Conservation (phyloP, 148 eudicot species). For the Rhododendron molle region DNA sequence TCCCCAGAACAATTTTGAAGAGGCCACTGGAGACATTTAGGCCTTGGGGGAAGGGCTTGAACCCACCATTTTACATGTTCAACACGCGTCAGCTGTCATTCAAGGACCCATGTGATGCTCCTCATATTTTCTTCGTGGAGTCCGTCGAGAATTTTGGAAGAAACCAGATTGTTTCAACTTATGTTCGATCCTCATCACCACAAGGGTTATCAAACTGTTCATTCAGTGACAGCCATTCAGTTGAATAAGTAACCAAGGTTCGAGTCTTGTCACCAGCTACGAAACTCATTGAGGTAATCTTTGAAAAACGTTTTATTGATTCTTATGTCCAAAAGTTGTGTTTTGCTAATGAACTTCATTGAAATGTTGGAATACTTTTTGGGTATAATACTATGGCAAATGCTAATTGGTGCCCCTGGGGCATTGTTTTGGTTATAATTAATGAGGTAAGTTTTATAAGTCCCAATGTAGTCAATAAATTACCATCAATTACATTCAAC, state of each 20-base stretch:
- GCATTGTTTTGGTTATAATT: too few species aligned
- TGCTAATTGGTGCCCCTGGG: too few species aligned
- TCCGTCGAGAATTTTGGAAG: not conserved
- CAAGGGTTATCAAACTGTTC: conserved; percentile 7
- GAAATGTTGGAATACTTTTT: too few species aligned
- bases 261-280: conserved; percentile 17
- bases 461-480: too few species aligned
- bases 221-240: conserved; percentile 6
- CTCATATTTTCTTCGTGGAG: conserved; percentile 23
- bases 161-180: conserved; percentile 6
- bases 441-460: too few species aligned
- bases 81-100: conserved; percentile 7
- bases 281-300: conserved; percentile 16
- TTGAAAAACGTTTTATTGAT: not conserved
- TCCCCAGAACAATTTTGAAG: conserved; percentile 20
- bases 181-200: conserved; percentile 6
- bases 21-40: conserved; percentile 21
- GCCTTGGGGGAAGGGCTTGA: not conserved
- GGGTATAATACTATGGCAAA: too few species aligned
- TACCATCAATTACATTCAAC: too few species aligned
- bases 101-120: conserved; percentile 15
- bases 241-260: conserved; percentile 12
- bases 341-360: too few species aligned
- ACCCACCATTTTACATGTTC: conserved; percentile 16
- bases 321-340: too few species aligned